These are phyloP conservation scores for Fusarium brevicatenulatum DNA, from an alignment of 2,329 filamentous ascomycete genomes.

Conservation along the genomic window DNA sequence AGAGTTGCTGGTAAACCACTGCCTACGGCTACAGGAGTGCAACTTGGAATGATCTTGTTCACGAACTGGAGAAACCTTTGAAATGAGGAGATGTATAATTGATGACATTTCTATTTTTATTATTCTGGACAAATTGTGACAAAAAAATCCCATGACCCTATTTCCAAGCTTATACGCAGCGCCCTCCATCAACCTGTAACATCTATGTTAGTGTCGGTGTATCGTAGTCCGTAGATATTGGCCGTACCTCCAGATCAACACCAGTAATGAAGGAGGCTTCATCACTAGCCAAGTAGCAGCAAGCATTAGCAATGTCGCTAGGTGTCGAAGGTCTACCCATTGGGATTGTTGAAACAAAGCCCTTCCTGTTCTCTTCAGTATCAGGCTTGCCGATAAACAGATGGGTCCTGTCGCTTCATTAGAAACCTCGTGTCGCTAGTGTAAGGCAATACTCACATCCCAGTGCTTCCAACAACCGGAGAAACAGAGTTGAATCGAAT, in stretches of 20 bases:
- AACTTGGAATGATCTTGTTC: rapidly evolving
- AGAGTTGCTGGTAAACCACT: rapidly evolving
- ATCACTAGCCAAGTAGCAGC: conserved; percentile 75
- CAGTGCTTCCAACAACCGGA: conserved; percentile 66
- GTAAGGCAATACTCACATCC: neutral
- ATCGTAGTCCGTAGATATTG: rapidly evolving
- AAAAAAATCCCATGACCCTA: neutral
- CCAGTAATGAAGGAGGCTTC: conserved; percentile 79
- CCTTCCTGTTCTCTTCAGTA: conserved; percentile 68
- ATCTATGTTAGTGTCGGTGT: neutral
- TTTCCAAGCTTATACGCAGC: neutral
- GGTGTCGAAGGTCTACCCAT: conserved; percentile 57
- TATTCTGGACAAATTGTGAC: rapidly evolving
- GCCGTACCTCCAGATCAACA: conserved; percentile 66
- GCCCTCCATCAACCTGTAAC: conserved; percentile 11
- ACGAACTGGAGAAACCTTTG: rapidly evolving
- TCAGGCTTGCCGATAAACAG: conserved; percentile 70
- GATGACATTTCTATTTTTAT: neutral
- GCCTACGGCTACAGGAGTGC: rapidly evolving
- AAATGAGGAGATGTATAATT: rapidly evolving
- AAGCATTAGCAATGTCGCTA: conserved; percentile 75
- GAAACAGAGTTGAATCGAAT: conserved; percentile 81
- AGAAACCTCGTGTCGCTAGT: rapidly evolving
- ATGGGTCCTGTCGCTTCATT: conserved; percentile 6
- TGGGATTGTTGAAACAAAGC: conserved; percentile 63